phyloP scores from a whole-genome alignment of 2,329 filamentous ascomycete genomes.

The Aureobasidium sp. region DNA sequence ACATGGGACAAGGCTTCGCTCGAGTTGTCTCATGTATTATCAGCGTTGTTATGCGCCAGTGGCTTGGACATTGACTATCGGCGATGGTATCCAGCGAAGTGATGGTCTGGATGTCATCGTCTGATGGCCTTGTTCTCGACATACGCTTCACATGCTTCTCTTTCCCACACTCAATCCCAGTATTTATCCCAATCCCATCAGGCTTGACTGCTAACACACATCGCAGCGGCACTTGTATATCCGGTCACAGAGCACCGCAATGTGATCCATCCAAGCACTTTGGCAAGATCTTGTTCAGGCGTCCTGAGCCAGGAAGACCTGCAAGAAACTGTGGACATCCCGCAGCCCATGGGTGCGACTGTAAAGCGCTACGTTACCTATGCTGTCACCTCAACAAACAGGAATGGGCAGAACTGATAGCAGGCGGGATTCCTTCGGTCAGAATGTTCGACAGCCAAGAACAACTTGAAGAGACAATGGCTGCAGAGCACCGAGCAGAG shows the following conservation, averaged over 20 bases:
- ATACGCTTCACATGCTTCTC: too few relatives aligned
- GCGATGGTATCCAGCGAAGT: too few relatives aligned
- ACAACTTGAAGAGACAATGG: background rate
- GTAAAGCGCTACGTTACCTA: constrained; percentile 10
- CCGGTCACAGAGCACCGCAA: constrained; percentile 15
- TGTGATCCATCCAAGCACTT: constrained; percentile 15
- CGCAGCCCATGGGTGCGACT: constrained; percentile 1
- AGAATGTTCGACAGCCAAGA: constrained; percentile 5
- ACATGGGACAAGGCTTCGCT: background rate
- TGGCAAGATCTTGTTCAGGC: constrained; percentile 13
- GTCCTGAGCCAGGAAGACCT: constrained; percentile 14
- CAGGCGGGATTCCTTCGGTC: constrained; percentile 1
- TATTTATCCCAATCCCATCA: background rate
- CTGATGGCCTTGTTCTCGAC: too few relatives aligned
- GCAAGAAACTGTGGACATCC: constrained; percentile 14
- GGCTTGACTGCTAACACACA: background rate
- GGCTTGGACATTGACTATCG: too few relatives aligned
- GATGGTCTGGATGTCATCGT: background rate
- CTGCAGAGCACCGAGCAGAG: background rate
- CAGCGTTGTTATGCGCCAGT: background rate
- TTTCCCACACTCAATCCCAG: too few relatives aligned
- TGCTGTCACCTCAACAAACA: constrained; percentile 5
- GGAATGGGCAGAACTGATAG: constrained; percentile 12
- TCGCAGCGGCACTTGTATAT: constrained; percentile 11
- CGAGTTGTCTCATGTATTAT: too few relatives aligned